Conservation (phyloP, 108 stramenopile genomes). For the Tribonema minus region DNA sequence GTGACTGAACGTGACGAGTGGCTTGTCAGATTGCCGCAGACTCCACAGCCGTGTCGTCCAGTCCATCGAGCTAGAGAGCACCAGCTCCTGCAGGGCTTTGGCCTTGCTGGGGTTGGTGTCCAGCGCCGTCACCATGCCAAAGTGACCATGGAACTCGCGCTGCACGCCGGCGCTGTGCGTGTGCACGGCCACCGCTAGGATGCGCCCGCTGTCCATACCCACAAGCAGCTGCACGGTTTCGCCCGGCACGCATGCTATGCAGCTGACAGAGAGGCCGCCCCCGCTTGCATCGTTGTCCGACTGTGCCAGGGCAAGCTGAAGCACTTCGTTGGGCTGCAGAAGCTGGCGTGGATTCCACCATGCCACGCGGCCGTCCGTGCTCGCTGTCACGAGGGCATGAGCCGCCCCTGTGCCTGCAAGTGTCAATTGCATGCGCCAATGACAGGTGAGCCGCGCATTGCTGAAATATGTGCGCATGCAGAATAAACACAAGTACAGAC, state of each 20-base stretch:
- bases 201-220: conserved; percentile 23
- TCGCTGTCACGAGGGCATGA: conserved; percentile 16
- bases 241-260: conserved; percentile 6
- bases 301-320: background rate
- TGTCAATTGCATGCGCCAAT: too few species aligned
- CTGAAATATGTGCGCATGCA: too few species aligned
- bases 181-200: conserved; percentile 21
- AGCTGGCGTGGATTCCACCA: conserved; percentile 31
- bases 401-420: conserved; percentile 24
- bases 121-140: conserved; percentile 31
- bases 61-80: conserved; percentile 28
- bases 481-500: too few species aligned
- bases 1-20: background rate
- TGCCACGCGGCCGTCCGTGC: conserved; percentile 22
- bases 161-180: conserved; percentile 1
- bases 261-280: too few species aligned
- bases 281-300: too few species aligned
- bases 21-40: background rate
- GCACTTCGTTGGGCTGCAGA: background rate
- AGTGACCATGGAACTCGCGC: conserved; percentile 27
- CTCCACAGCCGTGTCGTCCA: conserved; percentile 46
- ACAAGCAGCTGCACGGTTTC: conserved; percentile 2
- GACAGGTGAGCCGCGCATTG: too few species aligned
- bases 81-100: conserved; percentile 9
- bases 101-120: conserved; percentile 17